Evolutionary conservation across 768 basidiomycete species (phyloP).

Genomic region (Naganishia randhawae): DNA sequence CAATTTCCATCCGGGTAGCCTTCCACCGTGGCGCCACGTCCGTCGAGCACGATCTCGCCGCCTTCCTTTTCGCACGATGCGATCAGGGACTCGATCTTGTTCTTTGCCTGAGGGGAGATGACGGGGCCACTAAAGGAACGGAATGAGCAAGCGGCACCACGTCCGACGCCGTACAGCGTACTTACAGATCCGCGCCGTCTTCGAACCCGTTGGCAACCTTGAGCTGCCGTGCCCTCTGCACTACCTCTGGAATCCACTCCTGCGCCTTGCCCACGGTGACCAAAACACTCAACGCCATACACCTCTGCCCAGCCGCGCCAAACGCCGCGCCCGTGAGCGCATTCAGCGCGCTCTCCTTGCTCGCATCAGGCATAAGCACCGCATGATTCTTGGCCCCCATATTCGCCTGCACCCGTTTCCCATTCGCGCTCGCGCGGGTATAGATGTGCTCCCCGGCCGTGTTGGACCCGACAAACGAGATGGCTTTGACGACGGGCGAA

Average conservation of each 20-base stretch:
- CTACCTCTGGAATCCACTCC: conserved; percentile 80
- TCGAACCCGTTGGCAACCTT: conserved; percentile 90
- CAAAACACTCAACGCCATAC: conserved; percentile 31
- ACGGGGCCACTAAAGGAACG: conserved; percentile 52
- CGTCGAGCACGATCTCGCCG: conserved; percentile 81
- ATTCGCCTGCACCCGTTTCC: conserved; percentile 55
- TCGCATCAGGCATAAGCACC: conserved; percentile 89
- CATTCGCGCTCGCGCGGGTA: conserved; percentile 58
- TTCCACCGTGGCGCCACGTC: conserved; percentile 64
- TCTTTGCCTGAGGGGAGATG: conserved; percentile 70
- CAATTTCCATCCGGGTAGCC: conserved; percentile 87
- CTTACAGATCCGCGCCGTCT: conserved; percentile 71
- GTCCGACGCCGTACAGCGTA: conserved; percentile 41
- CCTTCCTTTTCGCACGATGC: conserved; percentile 62
- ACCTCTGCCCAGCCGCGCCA: conserved; percentile 89
- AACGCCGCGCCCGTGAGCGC: conserved; percentile 91
- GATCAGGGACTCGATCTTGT: conserved; percentile 71
- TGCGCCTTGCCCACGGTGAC: conserved; percentile 64
- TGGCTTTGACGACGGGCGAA: conserved; percentile 82
- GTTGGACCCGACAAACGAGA: conserved; percentile 94
- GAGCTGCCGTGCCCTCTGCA: conserved; percentile 73
- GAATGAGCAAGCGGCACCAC: background rate
- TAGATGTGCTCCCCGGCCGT: conserved; percentile 91
- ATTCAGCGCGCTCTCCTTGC: conserved; percentile 85
- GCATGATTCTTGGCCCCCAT: conserved; percentile 98